Conservation (phyloP, 208 protist species). For the Leishmania braziliensis region DNA sequence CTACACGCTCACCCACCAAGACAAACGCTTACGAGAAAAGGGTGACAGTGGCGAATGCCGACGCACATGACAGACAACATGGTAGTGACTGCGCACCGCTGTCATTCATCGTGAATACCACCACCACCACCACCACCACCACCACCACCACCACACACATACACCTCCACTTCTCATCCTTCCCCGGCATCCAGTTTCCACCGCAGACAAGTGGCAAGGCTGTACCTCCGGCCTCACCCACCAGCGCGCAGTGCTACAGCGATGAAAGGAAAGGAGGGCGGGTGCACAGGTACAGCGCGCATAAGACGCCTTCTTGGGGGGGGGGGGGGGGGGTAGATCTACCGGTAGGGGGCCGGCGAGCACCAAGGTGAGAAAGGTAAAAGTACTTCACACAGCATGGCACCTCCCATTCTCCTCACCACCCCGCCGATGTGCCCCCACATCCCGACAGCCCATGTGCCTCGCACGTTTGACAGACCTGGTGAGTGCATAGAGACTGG, state of each 20-base stretch:
- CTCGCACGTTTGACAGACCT: not conserved
- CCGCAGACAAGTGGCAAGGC: not conserved
- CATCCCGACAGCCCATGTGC: not conserved
- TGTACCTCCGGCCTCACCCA: not conserved
- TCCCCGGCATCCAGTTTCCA: not conserved
- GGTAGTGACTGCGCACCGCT: not conserved
- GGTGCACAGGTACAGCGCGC: not conserved
- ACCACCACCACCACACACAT: not conserved
- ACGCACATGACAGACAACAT: not conserved
- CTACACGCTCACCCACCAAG: not conserved
- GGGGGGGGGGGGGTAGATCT: not conserved
- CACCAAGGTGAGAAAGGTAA: not conserved
- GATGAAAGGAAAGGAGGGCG: not conserved
- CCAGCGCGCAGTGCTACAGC: not conserved
- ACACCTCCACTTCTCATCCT: not conserved
- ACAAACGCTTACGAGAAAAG: not conserved
- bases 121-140: not conserved
- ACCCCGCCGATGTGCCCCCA: not conserved
- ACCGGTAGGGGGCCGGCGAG: not conserved
- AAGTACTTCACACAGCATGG: not conserved
- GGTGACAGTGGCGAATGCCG: not conserved
- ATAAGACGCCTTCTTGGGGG: not conserved
- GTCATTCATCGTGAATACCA: not conserved
- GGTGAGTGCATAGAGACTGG: not conserved
- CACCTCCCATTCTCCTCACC: not conserved